These are phyloP conservation scores for Chrysoporthe austroafricana DNA, from an alignment of 2,329 filamentous ascomycete genomes.

Conservation along the genomic window DNA sequence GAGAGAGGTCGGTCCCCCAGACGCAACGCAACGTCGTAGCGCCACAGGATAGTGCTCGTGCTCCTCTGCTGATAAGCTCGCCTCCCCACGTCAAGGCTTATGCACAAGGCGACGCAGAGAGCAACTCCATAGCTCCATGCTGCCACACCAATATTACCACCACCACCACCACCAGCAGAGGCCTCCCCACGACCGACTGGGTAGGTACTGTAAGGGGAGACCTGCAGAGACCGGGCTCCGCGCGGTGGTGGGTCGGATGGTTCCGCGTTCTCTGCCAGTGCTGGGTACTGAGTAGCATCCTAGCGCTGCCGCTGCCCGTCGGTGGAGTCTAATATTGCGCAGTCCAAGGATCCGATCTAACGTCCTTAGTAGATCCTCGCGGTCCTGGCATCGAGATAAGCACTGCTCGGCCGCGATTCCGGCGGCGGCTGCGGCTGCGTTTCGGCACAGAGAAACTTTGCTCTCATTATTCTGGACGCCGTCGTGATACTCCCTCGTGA, in stretches of 20 bases:
- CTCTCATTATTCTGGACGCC: background rate
- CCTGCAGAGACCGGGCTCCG: background rate
- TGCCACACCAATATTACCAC: too few relatives aligned
- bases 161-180: too few relatives aligned
- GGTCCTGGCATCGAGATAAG: background rate
- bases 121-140: too few relatives aligned
- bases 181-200: too few relatives aligned
- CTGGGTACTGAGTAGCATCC: background rate
- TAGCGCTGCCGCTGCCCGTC: constrained; percentile 2
- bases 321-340: background rate
- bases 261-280: background rate
- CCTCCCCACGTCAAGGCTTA: too few relatives aligned
- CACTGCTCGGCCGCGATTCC: background rate
- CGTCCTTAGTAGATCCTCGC: background rate
- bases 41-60: too few relatives aligned
- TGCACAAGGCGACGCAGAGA: too few relatives aligned
- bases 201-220: too few relatives aligned
- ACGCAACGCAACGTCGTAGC: too few relatives aligned
- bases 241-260: constrained; percentile 6
- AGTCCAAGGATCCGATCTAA: background rate
- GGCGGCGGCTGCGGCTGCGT: background rate
- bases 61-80: too few relatives aligned
- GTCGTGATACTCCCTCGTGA: background rate
- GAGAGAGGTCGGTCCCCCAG: too few relatives aligned
- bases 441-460: background rate